phyloP scores from a whole-genome alignment of 1,284 basidiomycete genomes.

The Trametes pubescens region DNA sequence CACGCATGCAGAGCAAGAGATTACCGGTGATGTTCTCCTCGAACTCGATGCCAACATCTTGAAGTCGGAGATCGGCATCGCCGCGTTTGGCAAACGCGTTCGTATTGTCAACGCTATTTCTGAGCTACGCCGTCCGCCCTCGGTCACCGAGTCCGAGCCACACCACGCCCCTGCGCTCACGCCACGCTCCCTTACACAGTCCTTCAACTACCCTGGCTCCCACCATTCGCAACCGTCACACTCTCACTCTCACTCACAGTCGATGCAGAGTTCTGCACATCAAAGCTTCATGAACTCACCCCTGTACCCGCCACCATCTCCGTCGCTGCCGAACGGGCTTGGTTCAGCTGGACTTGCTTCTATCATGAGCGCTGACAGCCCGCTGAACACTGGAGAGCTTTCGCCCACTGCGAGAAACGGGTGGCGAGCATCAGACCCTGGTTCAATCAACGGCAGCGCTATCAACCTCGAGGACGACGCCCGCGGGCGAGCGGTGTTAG shows the following conservation, averaged over 20 bases:
- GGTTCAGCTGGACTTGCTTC: constrained; percentile 34
- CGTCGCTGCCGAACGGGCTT: constrained; percentile 32
- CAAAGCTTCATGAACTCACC: constrained; percentile 47
- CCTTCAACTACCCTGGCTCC: constrained; percentile 37
- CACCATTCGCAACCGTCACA: constrained; percentile 48
- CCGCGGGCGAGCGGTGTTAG: constrained; percentile 24
- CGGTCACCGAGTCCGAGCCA: constrained; percentile 46
- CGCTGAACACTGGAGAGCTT: constrained; percentile 45
- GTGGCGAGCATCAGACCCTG: constrained; percentile 45
- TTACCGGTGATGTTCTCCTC: constrained; percentile 95
- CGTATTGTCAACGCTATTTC: constrained; percentile 95
- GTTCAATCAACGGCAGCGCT: constrained; percentile 28
- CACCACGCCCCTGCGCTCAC: constrained; percentile 32
- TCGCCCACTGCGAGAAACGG: constrained; percentile 34
- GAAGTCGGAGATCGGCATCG: constrained; percentile 95
- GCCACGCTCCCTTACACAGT: constrained; percentile 51
- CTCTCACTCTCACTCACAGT: constrained; percentile 52
- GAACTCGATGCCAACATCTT: constrained; percentile 93
- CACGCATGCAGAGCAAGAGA: constrained; percentile 87
- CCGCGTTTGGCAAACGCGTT: constrained; percentile 93
- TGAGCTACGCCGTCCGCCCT: constrained; percentile 82
- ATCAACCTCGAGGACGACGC: constrained; percentile 25
- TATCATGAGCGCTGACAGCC: constrained; percentile 50
- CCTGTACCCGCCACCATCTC: constrained; percentile 30
- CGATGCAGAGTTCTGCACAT: constrained; percentile 49